Percentiles rank a stretch among this genome's conserved stretches.
These are phyloP conservation scores for Syzygium aromaticum DNA, from an alignment of 345 rosid species.

Conservation along the genomic window DNA sequence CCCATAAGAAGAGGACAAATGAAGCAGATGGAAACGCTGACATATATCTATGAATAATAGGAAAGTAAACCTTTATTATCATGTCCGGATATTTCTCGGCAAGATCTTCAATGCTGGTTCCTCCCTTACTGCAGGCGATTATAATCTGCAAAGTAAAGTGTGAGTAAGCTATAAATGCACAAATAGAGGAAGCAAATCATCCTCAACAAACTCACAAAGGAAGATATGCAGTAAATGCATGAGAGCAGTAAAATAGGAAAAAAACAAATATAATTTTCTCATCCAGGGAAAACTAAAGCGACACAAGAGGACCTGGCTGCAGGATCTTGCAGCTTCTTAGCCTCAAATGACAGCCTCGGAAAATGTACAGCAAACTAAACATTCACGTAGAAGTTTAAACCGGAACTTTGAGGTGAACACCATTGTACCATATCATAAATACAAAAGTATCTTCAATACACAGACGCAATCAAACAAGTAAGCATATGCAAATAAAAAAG, in stretches of 20 bases:
- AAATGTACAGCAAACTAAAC: background rate
- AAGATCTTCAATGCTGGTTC: conserved; percentile 99
- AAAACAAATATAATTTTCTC: background rate
- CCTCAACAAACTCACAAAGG: background rate
- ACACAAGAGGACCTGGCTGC: background rate
- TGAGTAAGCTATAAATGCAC: background rate
- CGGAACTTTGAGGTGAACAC: background rate
- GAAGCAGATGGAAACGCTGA: background rate
- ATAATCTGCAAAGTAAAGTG: conserved; percentile 48
- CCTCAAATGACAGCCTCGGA: background rate
- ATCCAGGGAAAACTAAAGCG: background rate
- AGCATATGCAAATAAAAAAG: background rate
- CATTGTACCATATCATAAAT: background rate
- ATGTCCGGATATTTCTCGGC: conserved; percentile 97
- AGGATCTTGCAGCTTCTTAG: background rate
- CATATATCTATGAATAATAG: background rate
- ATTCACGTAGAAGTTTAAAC: background rate
- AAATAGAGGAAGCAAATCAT: background rate
- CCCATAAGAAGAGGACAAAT: background rate
- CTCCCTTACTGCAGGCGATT: conserved; percentile 92
- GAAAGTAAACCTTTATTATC: conserved; percentile 68
- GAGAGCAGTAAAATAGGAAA: background rate
- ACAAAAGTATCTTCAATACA: background rate
- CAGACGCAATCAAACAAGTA: background rate
- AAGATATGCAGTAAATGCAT: background rate